Conservation (phyloP, 768 basidiomycete species). For the Tulasnella sp. region DNA sequence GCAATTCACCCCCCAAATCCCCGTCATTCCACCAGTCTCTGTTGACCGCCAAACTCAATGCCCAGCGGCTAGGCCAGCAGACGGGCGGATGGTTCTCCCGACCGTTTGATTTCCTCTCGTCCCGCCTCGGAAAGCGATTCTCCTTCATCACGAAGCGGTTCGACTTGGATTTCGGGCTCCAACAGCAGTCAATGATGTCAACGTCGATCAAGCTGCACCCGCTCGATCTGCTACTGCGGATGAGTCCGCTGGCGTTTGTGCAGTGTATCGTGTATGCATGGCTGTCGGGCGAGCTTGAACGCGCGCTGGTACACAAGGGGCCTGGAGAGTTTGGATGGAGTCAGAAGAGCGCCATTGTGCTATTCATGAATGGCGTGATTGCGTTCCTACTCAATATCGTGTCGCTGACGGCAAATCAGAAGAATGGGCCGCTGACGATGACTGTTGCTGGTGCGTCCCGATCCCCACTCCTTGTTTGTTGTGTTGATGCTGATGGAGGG, state of each 20-base stretch:
- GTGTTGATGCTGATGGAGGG: no score
- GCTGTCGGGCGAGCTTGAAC: slow-evolving; percentile 64
- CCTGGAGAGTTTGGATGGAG: slow-evolving; percentile 22
- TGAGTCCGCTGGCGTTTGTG: slow-evolving; percentile 84
- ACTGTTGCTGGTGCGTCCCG: slow-evolving; percentile 65
- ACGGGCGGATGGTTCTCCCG: neutral
- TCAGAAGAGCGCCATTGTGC: slow-evolving; percentile 27
- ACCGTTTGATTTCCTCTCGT: neutral
- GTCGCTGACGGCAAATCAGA: slow-evolving; percentile 90
- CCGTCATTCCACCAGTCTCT: neutral
- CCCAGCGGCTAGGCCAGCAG: no score
- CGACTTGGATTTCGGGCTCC: neutral
- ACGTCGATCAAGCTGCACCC: slow-evolving; percentile 41
- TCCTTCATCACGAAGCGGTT: slow-evolving; percentile 14
- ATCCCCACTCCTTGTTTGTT: neutral
- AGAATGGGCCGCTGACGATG: slow-evolving; percentile 81
- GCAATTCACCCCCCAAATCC: neutral
- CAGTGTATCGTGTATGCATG: slow-evolving; percentile 73
- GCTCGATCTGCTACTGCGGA: slow-evolving; percentile 74
- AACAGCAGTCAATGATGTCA: neutral
- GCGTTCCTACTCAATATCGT: slow-evolving; percentile 91
- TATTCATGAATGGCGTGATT: slow-evolving; percentile 68
- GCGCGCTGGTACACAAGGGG: slow-evolving; percentile 41
- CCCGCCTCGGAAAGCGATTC: slow-evolving; percentile 23
- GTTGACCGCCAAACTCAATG: neutral